Conservation (phyloP, 2,329 filamentous ascomycete genomes). For the Myrmaecium sp. region DNA sequence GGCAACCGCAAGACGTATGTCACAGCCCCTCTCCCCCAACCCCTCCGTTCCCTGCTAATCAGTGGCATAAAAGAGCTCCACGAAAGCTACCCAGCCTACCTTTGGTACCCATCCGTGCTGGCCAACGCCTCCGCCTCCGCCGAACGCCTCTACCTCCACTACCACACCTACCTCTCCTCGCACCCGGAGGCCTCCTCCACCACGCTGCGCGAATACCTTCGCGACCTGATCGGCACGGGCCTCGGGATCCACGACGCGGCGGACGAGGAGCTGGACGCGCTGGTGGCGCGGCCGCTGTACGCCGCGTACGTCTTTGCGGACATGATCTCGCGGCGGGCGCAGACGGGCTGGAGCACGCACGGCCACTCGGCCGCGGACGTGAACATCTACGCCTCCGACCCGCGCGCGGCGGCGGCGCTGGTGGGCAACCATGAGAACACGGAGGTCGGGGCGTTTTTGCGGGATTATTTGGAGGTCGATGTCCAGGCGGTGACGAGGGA, state of each 20-base stretch:
- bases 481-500: constrained; percentile 62
- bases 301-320: constrained; percentile 54
- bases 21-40: not conserved
- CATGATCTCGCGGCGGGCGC: constrained; percentile 74
- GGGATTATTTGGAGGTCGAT: constrained; percentile 63
- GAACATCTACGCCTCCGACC: constrained; percentile 79
- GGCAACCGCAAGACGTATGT: constrained; percentile 57
- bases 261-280: constrained; percentile 49
- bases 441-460: constrained; percentile 70
- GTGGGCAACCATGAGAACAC: constrained; percentile 89
- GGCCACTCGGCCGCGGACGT: constrained; percentile 69
- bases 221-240: constrained; percentile 47
- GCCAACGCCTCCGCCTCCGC: constrained; percentile 62
- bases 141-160: constrained; percentile 49
- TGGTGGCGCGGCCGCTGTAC: constrained; percentile 41
- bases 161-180: constrained; percentile 40
- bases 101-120: constrained; percentile 71
- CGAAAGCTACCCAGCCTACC: constrained; percentile 46
- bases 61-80: constrained; percentile 31
- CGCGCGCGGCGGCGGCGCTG: constrained; percentile 43
- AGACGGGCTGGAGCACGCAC: constrained; percentile 87
- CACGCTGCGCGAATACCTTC: constrained; percentile 41
- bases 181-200: constrained; percentile 12
- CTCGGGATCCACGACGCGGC: constrained; percentile 64
- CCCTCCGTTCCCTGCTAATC: not conserved